Evolutionary conservation across 495 filamentous ascomycete genomes (phyloP).

Genomic region (Neohortaea acidophila): DNA sequence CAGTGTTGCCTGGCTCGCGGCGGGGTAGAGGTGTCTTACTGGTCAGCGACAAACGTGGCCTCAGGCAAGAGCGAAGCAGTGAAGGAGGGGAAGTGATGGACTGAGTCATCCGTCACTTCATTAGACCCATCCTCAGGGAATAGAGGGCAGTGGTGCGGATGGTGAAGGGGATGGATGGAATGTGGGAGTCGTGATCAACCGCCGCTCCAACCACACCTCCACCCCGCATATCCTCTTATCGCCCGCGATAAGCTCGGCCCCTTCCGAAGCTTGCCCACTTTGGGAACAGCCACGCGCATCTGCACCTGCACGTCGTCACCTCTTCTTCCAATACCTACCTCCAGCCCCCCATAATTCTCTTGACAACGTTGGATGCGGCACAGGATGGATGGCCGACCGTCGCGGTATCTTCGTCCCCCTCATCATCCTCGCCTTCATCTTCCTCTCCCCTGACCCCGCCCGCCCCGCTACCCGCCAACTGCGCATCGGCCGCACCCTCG

Average conservation of each 20-base stretch:
- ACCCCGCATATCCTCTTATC: too few relatives aligned
- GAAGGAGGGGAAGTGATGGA: neutral
- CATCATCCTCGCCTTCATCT: conserved; percentile 15
- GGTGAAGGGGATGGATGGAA: neutral
- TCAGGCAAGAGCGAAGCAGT: too few relatives aligned
- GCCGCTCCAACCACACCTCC: too few relatives aligned
- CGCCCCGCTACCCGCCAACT: neutral
- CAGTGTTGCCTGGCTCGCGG: too few relatives aligned
- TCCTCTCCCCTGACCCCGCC: conserved; percentile 8
- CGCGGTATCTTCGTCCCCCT: conserved; percentile 13
- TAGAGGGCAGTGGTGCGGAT: neutral
- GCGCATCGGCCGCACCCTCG: conserved; percentile 1
- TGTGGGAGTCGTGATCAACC: neutral
- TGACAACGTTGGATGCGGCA: neutral
- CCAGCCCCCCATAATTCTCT: neutral
- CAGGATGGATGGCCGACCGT: conserved; percentile 17
- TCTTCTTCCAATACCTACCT: neutral
- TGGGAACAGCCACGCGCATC: neutral
- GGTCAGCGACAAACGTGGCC: too few relatives aligned
- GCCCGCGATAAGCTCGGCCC: too few relatives aligned
- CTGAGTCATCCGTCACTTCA: neutral
- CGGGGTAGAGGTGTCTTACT: too few relatives aligned
- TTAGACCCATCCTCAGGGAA: neutral
- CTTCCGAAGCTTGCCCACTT: neutral
- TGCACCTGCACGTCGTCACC: neutral